A percentile compares a stretch with the other conserved stretches of the same genome.
phyloP scores from a whole-genome alignment of 495 filamentous ascomycete genomes.

The Talaromyces liani region DNA sequence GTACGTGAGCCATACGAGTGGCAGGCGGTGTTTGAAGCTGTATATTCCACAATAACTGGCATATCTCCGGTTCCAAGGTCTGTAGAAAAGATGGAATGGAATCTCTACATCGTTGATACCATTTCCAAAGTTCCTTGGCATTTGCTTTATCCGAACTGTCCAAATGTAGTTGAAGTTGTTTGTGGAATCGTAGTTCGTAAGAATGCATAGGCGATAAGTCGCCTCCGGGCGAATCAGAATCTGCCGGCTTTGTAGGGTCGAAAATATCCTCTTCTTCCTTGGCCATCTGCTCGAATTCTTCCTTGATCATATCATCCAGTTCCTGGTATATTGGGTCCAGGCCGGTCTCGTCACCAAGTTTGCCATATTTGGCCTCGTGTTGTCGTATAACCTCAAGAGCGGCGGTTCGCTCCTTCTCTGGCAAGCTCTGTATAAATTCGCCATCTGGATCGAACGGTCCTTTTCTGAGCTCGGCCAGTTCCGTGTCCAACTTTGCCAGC shows the following conservation, averaged over 20 bases:
- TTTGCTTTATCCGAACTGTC: constrained; percentile 17
- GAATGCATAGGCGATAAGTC: constrained; percentile 18
- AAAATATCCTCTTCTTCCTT: constrained; percentile 35
- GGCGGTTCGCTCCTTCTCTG: constrained; percentile 31
- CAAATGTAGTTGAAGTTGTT: constrained; percentile 18
- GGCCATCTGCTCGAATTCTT: constrained; percentile 35
- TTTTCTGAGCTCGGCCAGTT: constrained; percentile 41
- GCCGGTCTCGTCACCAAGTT: neutral
- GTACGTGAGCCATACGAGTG: constrained; percentile 49
- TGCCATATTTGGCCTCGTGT: constrained; percentile 16
- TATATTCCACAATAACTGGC: constrained; percentile 36
- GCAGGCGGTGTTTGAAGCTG: constrained; percentile 33
- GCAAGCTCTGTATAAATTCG: constrained; percentile 32
- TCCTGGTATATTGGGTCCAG: constrained; percentile 38
- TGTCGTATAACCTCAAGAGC: constrained; percentile 36
- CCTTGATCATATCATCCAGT: constrained; percentile 32
- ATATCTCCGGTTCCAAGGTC: constrained; percentile 25
- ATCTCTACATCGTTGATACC: constrained; percentile 38
- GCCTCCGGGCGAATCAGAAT: neutral
- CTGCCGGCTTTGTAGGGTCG: constrained; percentile 16
- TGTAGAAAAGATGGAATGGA: constrained; percentile 28
- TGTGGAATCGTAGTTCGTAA: constrained; percentile 29
- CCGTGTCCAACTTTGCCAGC: constrained; percentile 44
- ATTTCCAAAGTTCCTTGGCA: constrained; percentile 37
- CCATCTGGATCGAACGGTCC: constrained; percentile 36